Evolutionary conservation across 345 rosid genomes (phyloP).

Genomic region (Ailanthus altissimus): DNA sequence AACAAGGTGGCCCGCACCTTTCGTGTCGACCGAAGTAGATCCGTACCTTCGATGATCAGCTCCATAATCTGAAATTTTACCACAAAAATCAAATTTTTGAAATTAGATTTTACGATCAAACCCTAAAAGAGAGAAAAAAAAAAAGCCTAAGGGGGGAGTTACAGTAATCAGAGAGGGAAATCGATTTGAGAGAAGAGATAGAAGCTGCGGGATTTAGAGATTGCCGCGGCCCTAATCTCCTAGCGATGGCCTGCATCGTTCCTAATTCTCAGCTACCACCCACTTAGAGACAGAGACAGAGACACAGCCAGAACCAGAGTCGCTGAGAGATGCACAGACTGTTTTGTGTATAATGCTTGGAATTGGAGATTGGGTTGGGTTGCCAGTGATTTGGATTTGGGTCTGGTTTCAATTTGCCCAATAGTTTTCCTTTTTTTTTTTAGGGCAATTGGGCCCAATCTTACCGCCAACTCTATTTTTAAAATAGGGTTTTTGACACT

Average conservation of each 20-base stretch:
- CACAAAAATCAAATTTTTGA: neutral
- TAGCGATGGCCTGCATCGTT: conserved; percentile 73
- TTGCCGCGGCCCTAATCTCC: conserved; percentile 64
- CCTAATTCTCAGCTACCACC: neutral
- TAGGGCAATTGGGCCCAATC: too few relatives aligned
- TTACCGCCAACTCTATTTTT: too few relatives aligned
- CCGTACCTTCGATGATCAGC: conserved; percentile 58
- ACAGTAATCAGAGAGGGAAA: conserved; percentile 61
- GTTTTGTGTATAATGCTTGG: neutral
- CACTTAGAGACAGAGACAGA: neutral
- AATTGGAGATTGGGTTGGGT: neutral
- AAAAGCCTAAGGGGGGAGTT: conserved; percentile 23
- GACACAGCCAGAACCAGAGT: too few relatives aligned
- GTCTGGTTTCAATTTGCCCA: conserved; percentile 7
- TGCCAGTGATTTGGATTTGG: neutral
- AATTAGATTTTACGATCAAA: neutral
- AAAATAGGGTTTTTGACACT: too few relatives aligned
- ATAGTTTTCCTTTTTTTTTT: neutral
- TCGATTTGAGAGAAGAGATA: conserved; percentile 47
- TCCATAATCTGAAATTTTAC: conserved; percentile 49
- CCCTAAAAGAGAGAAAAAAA: neutral
- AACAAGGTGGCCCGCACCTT: conserved; percentile 76
- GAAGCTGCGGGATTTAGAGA: conserved; percentile 48
- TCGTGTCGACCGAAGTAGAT: conserved; percentile 63
- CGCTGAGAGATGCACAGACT: too few relatives aligned